Base-by-base conservation (phyloP, 1,139 yeast genomes). In the Hyphopichia burtonii region DNA sequence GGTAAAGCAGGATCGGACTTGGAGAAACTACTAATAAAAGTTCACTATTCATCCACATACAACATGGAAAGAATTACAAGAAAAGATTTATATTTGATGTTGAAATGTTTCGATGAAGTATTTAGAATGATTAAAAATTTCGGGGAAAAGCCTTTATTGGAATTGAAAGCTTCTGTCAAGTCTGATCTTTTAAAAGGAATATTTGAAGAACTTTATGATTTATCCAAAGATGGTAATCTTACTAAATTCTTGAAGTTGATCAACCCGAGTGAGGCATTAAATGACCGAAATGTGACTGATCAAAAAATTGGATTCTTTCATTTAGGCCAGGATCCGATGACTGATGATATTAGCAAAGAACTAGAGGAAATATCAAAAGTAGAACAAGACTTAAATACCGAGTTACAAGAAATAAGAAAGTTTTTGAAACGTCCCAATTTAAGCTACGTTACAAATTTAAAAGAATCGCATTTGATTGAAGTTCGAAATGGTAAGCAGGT, bases 401-500 rank as follows among this genome's bases (percentile, higher is more conserved):
- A 86, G 49, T 63, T 90, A 14, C 49, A 52, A 2, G 53, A 54
- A 0, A 68, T 86, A 1, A 64, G 78, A 37, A 55, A 49, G 2
- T 40, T 71, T 1, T 61, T 88, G 30, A 77, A 76, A 19, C 68
- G 89, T 31, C 86, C 91, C 0, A 71, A 77, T 38, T 57, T 86
- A 41, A 68, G 75, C 22, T 89, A 70, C 52, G 68, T 73, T 9
- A 75, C 83, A 15, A 80, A 79, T 41, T 73, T 77, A 39, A 82
- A 80, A 43, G 86, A 83, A 32, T 82, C 87, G 1, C 84, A 83
- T 53, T 65, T 90, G 32, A 74, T 93, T 18, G 96, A 90, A 54
- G 82, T 91, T 0, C 65, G 87, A 38, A 82, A 83, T 48, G 68
- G 78, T 1, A 79, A 65, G 38, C 59, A 78, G 38, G 71, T 77